Percentiles rank a stretch among this genome's conserved stretches.
phyloP scores from a whole-genome alignment of 371 early-diverging fungal genomes.

The Dentiscutata heterogama region DNA sequence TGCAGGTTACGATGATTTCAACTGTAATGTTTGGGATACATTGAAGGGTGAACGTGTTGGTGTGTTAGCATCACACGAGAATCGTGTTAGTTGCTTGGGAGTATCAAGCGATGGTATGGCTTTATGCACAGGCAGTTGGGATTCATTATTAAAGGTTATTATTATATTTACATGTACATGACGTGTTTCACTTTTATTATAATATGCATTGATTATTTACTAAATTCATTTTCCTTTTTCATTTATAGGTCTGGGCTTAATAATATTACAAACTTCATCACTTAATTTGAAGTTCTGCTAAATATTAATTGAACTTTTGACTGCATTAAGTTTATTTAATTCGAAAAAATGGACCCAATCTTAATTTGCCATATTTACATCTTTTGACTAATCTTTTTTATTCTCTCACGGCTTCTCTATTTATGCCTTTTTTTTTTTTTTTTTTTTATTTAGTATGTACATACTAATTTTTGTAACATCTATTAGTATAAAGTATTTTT shows the following conservation, averaged over 20 bases:
- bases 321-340: too few species aligned
- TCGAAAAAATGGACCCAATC: too few species aligned
- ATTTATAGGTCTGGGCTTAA: slow-evolving; percentile 22
- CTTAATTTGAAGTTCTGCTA: too few species aligned
- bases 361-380: too few species aligned
- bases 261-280: too few species aligned
- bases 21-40: slow-evolving; percentile 98
- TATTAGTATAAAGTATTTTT: too few species aligned
- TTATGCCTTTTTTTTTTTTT: too few species aligned
- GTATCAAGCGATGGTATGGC: slow-evolving; percentile 97
- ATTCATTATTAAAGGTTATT: slow-evolving; percentile 89
- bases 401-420: too few species aligned
- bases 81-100: slow-evolving; percentile 96
- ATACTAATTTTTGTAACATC: too few species aligned
- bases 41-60: slow-evolving; percentile 95
- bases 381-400: too few species aligned
- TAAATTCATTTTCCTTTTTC: not conserved
- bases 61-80: slow-evolving; percentile 95
- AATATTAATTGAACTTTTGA: too few species aligned
- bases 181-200: not conserved
- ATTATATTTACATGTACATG: not conserved
- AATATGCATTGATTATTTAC: not conserved
- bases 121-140: slow-evolving; percentile 98
- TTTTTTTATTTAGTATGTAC: too few species aligned
- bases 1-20: slow-evolving; percentile 98